Percentiles rank a stretch among this genome's conserved stretches.
Conservation (phyloP, 2,329 filamentous ascomycete species). For the Chrysosporium keratinophilum region DNA sequence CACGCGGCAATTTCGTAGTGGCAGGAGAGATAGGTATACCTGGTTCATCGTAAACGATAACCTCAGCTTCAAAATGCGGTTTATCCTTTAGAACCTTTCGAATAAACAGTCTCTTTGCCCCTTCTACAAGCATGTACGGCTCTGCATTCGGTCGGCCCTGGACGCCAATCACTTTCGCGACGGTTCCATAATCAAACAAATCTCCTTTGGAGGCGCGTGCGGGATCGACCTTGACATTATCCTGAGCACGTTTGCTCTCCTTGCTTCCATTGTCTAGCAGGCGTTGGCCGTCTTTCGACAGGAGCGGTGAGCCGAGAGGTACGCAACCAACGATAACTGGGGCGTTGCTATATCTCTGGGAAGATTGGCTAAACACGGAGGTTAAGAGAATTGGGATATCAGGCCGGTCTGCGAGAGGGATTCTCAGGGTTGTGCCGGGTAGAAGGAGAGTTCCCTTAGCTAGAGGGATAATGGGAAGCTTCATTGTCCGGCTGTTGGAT, state of each 20-base stretch:
- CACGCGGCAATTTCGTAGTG: not conserved
- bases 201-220: conserved; percentile 56
- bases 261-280: conserved; percentile 57
- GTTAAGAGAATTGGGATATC: conserved; percentile 84
- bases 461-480: conserved; percentile 69
- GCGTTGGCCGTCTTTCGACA: conserved; percentile 64
- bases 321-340: conserved; percentile 77
- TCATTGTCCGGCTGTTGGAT: conserved; percentile 25
- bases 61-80: conserved; percentile 76
- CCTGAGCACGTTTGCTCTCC: conserved; percentile 36
- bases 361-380: conserved; percentile 67
- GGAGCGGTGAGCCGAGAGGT: conserved; percentile 64
- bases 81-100: conserved; percentile 65
- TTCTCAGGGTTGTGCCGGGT: conserved; percentile 73
- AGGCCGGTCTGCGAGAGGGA: conserved; percentile 70
- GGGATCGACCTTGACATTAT: conserved; percentile 45
- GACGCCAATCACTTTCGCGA: conserved; percentile 67
- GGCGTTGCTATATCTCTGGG: conserved; percentile 51
- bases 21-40: conserved; percentile 31
- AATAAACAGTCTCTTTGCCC: conserved; percentile 63
- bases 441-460: conserved; percentile 71
- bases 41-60: conserved; percentile 60
- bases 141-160: conserved; percentile 66
- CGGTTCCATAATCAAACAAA: conserved; percentile 71
- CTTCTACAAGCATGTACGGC: conserved; percentile 77